A percentile compares a stretch with the other conserved stretches of the same genome.
These are phyloP conservation scores for Auricularia auricula-judae DNA, from an alignment of 768 basidiomycete genomes.

Conservation along the genomic window DNA sequence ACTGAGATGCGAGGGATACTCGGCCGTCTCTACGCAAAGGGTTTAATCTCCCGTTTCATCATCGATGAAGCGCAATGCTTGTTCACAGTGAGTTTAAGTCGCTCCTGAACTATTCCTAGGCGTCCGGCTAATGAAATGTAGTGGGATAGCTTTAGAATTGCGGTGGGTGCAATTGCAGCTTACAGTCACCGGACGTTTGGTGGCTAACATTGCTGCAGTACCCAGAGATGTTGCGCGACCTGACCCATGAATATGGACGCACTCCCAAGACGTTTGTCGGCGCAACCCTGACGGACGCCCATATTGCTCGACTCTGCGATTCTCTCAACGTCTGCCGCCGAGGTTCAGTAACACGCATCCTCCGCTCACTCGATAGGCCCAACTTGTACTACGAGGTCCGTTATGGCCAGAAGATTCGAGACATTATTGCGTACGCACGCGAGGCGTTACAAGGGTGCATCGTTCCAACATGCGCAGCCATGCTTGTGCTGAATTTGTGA, in stretches of 20 bases:
- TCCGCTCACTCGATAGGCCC: not conserved
- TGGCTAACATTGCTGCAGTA: not conserved
- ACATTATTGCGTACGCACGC: no score
- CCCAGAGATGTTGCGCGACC: not conserved
- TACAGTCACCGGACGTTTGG: not conserved
- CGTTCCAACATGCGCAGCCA: no score
- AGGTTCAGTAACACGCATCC: not conserved
- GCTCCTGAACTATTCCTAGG: not conserved
- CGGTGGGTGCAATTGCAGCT: not conserved
- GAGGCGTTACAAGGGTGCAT: no score
- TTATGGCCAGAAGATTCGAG: not conserved
- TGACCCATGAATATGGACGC: not conserved
- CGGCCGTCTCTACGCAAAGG: not conserved
- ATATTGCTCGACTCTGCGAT: not conserved
- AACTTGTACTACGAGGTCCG: not conserved
- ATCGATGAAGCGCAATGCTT: not conserved
- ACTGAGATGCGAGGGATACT: not conserved
- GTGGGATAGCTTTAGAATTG: not conserved
- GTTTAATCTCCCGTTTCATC: not conserved
- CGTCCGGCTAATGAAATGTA: not conserved
- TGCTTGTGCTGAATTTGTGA: no score
- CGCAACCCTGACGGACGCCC: not conserved
- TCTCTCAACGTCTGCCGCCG: not conserved
- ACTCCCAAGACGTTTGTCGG: not conserved
- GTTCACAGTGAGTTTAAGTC: not conserved